Percentiles rank a stretch among this genome's conserved stretches.
These are phyloP conservation scores for Pelargonium myrrhifolium DNA, from an alignment of 441 rosid species.

Conservation along the genomic window DNA sequence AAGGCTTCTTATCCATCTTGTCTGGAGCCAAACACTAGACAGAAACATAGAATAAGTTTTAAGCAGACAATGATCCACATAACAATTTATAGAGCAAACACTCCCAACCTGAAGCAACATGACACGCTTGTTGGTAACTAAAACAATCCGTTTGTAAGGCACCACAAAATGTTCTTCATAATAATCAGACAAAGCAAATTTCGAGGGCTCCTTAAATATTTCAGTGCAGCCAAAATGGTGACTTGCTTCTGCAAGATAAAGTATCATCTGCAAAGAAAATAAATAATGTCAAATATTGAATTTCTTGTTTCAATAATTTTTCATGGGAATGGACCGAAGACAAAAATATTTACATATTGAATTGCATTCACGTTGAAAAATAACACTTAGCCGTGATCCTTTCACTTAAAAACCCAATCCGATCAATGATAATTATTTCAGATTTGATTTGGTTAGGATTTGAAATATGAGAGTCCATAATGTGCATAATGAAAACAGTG, in stretches of 20 bases:
- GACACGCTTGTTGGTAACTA: conserved; percentile 80
- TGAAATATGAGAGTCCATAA: too few relatives aligned
- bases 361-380: too few relatives aligned
- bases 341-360: too few relatives aligned
- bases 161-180: conserved; percentile 83
- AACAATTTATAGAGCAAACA: neutral
- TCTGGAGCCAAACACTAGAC: conserved; percentile 61
- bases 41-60: conserved; percentile 21
- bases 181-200: conserved; percentile 83
- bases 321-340: neutral
- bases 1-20: conserved; percentile 84
- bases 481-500: too few relatives aligned
- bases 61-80: conserved; percentile 7
- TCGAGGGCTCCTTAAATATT: conserved; percentile 93
- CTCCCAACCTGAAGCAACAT: conserved; percentile 74
- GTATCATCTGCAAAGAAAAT: conserved; percentile 63
- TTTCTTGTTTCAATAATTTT: neutral
- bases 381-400: too few relatives aligned
- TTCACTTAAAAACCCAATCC: too few relatives aligned
- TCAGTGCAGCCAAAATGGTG: conserved; percentile 87
- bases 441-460: too few relatives aligned
- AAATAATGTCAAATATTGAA: conserved; percentile 5
- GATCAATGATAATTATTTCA: too few relatives aligned
- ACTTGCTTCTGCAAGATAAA: conserved; percentile 91
- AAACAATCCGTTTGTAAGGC: conserved; percentile 68